phyloP scores from a whole-genome alignment of 305 asterid genomes.

The Solanum hybrid region DNA sequence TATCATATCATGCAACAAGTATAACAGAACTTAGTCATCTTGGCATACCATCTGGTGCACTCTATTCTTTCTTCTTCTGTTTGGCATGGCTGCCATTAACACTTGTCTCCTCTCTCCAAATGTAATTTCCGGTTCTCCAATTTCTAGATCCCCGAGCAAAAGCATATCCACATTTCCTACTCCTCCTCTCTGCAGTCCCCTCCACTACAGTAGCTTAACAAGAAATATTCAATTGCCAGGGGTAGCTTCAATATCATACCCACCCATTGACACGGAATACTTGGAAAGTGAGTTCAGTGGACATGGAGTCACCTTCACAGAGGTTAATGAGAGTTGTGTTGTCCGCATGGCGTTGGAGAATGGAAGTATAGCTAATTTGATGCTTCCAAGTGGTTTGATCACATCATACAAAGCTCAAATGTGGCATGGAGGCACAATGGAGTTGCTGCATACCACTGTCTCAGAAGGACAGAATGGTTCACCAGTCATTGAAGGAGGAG shows the following conservation, averaged over 20 bases:
- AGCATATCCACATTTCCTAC: slow-evolving; percentile 6
- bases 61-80: not conserved
- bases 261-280: slow-evolving; percentile 16
- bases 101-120: slow-evolving; percentile 9
- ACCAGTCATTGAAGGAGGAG: slow-evolving; percentile 55
- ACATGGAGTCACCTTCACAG: slow-evolving; percentile 45
- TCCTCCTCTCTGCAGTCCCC: not conserved
- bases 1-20: not conserved
- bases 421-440: slow-evolving; percentile 79
- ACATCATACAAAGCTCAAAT: slow-evolving; percentile 67
- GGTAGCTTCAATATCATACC: slow-evolving; percentile 21
- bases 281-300: slow-evolving; percentile 32
- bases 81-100: slow-evolving; percentile 17
- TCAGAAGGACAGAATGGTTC: slow-evolving; percentile 18
- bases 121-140: slow-evolving; percentile 5
- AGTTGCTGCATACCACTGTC: slow-evolving; percentile 62
- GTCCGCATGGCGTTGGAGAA: slow-evolving; percentile 47
- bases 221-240: slow-evolving; percentile 17
- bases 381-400: slow-evolving; percentile 74
- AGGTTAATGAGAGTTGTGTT: slow-evolving; percentile 35
- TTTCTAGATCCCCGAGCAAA: slow-evolving; percentile 6
- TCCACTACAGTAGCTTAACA: slow-evolving; percentile 5
- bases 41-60: not conserved
- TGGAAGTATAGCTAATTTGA: slow-evolving; percentile 45
- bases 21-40: not conserved